Conservation (phyloP, 139 green algal species). For the Chloropicon primus region DNA sequence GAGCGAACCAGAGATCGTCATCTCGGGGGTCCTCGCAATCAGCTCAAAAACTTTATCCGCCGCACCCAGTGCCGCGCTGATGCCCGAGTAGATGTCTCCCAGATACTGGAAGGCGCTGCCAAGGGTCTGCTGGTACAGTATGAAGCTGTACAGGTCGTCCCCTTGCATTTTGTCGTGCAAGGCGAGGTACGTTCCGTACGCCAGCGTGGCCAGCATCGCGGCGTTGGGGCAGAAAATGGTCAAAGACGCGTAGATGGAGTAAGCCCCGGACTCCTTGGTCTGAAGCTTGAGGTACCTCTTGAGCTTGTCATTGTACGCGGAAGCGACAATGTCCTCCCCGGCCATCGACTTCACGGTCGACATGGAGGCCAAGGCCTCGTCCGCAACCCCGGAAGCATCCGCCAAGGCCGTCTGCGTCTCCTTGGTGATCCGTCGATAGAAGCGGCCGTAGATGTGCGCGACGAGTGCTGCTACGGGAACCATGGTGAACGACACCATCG, state of each 20-base stretch:
- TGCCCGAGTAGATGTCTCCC: slow-evolving; percentile 55
- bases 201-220: slow-evolving; percentile 43
- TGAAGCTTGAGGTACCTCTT: not conserved
- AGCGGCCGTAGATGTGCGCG: not conserved
- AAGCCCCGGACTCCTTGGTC: slow-evolving; percentile 22
- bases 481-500: slow-evolving; percentile 62
- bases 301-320: slow-evolving; percentile 4
- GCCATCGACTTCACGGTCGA: slow-evolving; percentile 61
- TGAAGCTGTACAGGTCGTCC: slow-evolving; percentile 56
- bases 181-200: slow-evolving; percentile 19
- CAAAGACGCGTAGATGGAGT: slow-evolving; percentile 40
- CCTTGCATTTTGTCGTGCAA: slow-evolving; percentile 26
- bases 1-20: not conserved
- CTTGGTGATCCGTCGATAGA: slow-evolving; percentile 31
- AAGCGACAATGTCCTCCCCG: slow-evolving; percentile 23
- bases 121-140: slow-evolving; percentile 66
- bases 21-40: not conserved
- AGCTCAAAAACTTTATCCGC: slow-evolving; percentile 22
- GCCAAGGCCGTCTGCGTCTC: slow-evolving; percentile 55
- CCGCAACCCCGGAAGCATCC: slow-evolving; percentile 55
- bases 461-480: slow-evolving; percentile 46
- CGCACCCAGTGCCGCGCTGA: slow-evolving; percentile 61
- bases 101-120: slow-evolving; percentile 44
- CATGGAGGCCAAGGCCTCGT: slow-evolving; percentile 54
- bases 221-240: slow-evolving; percentile 54